phyloP scores from a whole-genome alignment of 2,329 filamentous ascomycete genomes.

The Tolypocladium ovalisporum region DNA sequence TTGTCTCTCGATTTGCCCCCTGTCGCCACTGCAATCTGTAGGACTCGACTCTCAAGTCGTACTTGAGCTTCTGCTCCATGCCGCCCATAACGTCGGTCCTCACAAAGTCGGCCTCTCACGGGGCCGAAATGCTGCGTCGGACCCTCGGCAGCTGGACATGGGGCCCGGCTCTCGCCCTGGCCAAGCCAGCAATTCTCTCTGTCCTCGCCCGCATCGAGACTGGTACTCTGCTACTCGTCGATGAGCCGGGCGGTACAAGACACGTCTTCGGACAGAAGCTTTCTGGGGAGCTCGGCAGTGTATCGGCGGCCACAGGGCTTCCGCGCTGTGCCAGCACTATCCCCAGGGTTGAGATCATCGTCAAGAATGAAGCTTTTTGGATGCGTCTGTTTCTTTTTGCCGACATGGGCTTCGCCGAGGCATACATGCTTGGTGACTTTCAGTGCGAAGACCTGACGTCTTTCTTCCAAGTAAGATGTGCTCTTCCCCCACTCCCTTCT shows the following conservation, averaged over 20 bases:
- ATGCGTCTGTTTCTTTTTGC: slow-evolving; percentile 56
- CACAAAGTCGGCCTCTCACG: slow-evolving; percentile 25
- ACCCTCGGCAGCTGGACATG: slow-evolving; percentile 34
- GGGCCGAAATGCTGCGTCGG: slow-evolving; percentile 28
- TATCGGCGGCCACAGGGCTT: slow-evolving; percentile 22
- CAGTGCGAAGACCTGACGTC: slow-evolving; percentile 54
- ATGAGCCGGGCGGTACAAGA: slow-evolving; percentile 31
- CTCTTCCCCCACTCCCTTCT: neutral
- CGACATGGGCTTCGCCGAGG: slow-evolving; percentile 66
- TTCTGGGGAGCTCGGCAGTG: slow-evolving; percentile 20
- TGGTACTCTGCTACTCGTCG: slow-evolving; percentile 36
- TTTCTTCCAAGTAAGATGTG: slow-evolving; percentile 50
- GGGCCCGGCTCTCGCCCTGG: slow-evolving; percentile 33
- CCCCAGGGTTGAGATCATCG: slow-evolving; percentile 41
- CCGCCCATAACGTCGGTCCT: slow-evolving; percentile 26
- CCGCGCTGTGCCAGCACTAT: slow-evolving; percentile 20
- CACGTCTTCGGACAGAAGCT: slow-evolving; percentile 35
- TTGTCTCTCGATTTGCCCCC: neutral
- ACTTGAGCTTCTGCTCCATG: slow-evolving; percentile 4
- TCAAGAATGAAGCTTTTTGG: slow-evolving; percentile 60
- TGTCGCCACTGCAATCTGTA: neutral
- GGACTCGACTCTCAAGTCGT: slow-evolving; percentile 2
- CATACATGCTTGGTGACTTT: slow-evolving; percentile 64
- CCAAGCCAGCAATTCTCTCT: slow-evolving; percentile 33
- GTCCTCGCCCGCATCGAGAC: slow-evolving; percentile 34